These are phyloP conservation scores for Mitragyna speciosa DNA, from an alignment of 257 asterid species.

Conservation along the genomic window DNA sequence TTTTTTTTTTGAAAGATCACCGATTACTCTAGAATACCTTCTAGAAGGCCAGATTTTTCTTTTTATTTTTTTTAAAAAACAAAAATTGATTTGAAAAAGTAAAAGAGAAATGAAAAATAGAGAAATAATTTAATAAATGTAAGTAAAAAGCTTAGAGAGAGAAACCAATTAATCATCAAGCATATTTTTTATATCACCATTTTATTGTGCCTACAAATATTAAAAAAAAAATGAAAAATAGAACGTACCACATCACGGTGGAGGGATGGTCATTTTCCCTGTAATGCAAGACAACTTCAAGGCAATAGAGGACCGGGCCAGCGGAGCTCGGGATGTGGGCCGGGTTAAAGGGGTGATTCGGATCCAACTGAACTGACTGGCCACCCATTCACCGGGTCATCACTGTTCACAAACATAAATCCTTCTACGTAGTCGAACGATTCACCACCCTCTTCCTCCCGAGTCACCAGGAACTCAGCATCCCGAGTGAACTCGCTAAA, in stretches of 20 bases:
- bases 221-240: no score
- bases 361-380: constrained; percentile 59
- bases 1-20: no score
- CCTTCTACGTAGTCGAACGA: constrained; percentile 90
- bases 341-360: constrained; percentile 49
- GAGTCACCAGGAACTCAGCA: constrained; percentile 70
- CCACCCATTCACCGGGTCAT: constrained; percentile 84
- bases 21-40: no score
- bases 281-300: constrained; percentile 77
- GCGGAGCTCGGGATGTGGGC: constrained; percentile 38
- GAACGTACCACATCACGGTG: constrained; percentile 47
- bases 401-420: constrained; percentile 69
- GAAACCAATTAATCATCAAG: no score
- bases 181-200: no score
- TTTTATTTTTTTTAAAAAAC: no score
- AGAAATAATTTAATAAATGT: no score
- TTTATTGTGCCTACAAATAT: no score
- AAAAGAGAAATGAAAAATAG: no score
- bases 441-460: constrained; percentile 27
- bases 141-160: no score
- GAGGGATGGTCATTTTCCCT: constrained; percentile 37
- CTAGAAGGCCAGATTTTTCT: no score
- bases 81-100: no score
- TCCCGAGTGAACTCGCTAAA: constrained; percentile 73
- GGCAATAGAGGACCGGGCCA: constrained; percentile 86